Conservation (phyloP, 2,329 filamentous ascomycete species). For the Alternaria tenuissima region DNA sequence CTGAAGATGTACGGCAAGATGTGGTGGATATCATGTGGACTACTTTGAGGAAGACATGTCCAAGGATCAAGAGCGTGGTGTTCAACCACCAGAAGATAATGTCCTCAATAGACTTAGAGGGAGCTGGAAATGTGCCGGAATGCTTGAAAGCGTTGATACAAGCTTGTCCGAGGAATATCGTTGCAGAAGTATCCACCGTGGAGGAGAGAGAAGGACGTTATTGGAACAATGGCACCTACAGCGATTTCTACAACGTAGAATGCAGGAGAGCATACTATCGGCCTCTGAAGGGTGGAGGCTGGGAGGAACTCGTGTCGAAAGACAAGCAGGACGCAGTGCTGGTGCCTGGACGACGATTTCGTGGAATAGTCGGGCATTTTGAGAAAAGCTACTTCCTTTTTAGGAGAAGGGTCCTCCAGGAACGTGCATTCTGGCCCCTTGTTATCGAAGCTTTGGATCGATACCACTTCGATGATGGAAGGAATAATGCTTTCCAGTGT, state of each 20-base stretch:
- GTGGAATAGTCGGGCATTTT: too few species aligned
- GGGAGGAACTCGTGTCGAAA: too few species aligned
- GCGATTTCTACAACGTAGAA: not conserved
- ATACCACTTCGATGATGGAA: not conserved
- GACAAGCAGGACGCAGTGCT: too few species aligned
- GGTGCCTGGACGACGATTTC: too few species aligned
- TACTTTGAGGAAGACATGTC: conserved; percentile 16
- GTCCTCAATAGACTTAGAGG: not conserved
- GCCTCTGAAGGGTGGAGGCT: too few species aligned
- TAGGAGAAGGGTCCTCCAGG: too few species aligned
- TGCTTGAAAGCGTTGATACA: conserved; percentile 11
- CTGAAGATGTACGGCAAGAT: conserved; percentile 3
- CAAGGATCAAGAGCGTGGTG: conserved; percentile 18
- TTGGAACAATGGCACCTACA: not conserved
- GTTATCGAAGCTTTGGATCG: too few species aligned
- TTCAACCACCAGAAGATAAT: conserved; percentile 17
- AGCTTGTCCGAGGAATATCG: conserved; percentile 14
- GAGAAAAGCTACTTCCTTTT: too few species aligned
- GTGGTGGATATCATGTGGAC: conserved; percentile 18
- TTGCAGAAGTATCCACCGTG: not conserved
- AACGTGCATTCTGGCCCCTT: too few species aligned
- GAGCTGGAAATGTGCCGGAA: conserved; percentile 10
- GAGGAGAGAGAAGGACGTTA: not conserved
- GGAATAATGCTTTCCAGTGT: conserved; percentile 16
- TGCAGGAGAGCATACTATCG: too few species aligned